phyloP scores from a whole-genome alignment of 116 monocot species.

The Posidonia oceanica region DNA sequence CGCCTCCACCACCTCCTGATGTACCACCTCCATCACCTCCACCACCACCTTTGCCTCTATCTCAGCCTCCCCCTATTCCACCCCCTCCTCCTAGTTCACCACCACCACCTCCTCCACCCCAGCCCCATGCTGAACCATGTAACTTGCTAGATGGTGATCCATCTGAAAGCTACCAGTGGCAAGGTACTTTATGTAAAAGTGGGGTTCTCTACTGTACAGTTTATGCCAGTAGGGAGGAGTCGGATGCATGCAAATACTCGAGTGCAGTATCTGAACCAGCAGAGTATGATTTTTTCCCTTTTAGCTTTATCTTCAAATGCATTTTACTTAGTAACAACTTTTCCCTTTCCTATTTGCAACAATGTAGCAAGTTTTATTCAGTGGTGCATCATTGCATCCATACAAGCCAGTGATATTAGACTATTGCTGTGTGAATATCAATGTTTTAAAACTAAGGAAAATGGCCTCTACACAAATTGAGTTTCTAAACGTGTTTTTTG shows the following conservation, averaged over 20 bases:
- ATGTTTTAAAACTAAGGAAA: no score
- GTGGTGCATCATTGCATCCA: no score
- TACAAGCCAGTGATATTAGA: no score
- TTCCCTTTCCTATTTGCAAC: no score
- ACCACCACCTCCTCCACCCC: slow-evolving; percentile 19
- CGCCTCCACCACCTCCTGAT: slow-evolving; percentile 42
- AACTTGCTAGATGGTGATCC: slow-evolving; percentile 17
- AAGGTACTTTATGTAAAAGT: slow-evolving; percentile 87
- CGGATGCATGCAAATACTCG: slow-evolving; percentile 59
- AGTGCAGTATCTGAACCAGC: slow-evolving; percentile 55
- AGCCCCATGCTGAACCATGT: slow-evolving; percentile 20
- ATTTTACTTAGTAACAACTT: no score
- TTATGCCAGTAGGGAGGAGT: slow-evolving; percentile 58
- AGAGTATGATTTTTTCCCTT: slow-evolving; percentile 49
- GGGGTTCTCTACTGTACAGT: slow-evolving; percentile 81
- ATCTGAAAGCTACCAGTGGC: slow-evolving; percentile 39
- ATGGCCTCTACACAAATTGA: no score
- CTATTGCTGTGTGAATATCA: no score
- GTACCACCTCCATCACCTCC: slow-evolving; percentile 14
- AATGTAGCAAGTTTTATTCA: no score
- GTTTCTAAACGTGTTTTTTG: no score
- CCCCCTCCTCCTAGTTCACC: slow-evolving; percentile 77
- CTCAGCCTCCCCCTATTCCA: slow-evolving; percentile 28
- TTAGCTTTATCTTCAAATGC: neutral
- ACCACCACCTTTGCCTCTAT: slow-evolving; percentile 13